Conservation (phyloP, 441 rosid species). For the Francoa sonchifolia region DNA sequence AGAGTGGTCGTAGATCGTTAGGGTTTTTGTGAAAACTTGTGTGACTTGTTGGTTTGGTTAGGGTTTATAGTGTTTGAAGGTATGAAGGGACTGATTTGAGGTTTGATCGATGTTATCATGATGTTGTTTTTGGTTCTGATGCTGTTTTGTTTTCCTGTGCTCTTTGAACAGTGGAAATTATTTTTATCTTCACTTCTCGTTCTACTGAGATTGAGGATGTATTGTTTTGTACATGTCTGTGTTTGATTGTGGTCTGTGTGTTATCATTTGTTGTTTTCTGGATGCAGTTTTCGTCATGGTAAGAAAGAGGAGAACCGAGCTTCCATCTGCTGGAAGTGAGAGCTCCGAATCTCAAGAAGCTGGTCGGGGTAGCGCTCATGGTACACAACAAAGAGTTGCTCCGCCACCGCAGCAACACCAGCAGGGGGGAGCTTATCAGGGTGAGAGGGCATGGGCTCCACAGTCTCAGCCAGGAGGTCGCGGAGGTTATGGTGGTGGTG, state of each 20-base stretch:
- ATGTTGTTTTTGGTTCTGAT: no score
- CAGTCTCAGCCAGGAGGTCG: constrained; percentile 56
- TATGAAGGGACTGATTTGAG: no score
- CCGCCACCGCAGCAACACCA: constrained; percentile 10
- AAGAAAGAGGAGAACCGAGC: constrained; percentile 62
- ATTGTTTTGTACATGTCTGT: background rate
- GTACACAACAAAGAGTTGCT: constrained; percentile 25
- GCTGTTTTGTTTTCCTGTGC: no score
- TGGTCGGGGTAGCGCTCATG: constrained; percentile 29
- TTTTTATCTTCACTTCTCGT: no score
- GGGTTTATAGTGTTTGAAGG: no score
- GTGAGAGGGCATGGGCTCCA: constrained; percentile 61
- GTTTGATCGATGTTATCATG: no score
- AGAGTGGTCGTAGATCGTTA: no score
- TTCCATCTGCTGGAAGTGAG: constrained; percentile 39
- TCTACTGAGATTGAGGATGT: no score
- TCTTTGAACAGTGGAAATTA: no score
- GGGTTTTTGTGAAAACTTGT: no score
- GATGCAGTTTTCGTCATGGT: constrained; percentile 36
- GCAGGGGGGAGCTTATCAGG: no score
- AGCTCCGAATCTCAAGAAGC: constrained; percentile 36
- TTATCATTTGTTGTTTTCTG: background rate
- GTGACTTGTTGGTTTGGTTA: no score
- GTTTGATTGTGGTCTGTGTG: background rate
- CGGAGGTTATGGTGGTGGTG: constrained; percentile 42